Evolutionary conservation across 805 yeast species (phyloP).

Genomic region (Trichomonascus vanleenenianus): DNA sequence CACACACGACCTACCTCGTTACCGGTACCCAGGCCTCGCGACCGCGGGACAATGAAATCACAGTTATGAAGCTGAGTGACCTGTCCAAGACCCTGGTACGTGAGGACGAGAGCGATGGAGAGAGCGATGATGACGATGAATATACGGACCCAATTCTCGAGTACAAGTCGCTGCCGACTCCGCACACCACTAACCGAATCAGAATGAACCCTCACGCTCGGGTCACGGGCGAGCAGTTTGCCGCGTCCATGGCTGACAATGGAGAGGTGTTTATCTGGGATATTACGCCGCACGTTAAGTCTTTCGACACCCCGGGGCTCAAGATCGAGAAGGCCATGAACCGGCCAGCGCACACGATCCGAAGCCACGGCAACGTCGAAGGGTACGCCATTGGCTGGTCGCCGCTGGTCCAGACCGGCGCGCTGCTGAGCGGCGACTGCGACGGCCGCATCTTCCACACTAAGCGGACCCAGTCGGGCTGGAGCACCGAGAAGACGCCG

Average conservation of each 20-base stretch:
- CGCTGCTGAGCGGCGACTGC: constrained; percentile 81
- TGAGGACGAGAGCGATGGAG: constrained; percentile 69
- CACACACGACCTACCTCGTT: constrained; percentile 76
- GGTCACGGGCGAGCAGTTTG: constrained; percentile 67
- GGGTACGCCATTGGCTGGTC: constrained; percentile 98
- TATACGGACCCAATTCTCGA: constrained; percentile 83
- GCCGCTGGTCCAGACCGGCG: constrained; percentile 71
- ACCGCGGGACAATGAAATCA: constrained; percentile 80
- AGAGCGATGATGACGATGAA: constrained; percentile 64
- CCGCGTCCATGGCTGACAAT: constrained; percentile 82
- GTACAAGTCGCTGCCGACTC: constrained; percentile 68
- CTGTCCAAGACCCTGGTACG: constrained; percentile 80
- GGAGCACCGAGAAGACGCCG: constrained; percentile 83
- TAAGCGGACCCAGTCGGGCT: constrained; percentile 59
- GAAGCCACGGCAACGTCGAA: constrained; percentile 87
- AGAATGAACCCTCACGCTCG: constrained; percentile 74
- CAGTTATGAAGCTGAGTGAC: constrained; percentile 74
- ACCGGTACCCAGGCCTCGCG: constrained; percentile 92
- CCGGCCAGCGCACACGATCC: constrained; percentile 75
- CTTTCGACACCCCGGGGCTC: constrained; percentile 84
- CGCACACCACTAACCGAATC: constrained; percentile 80
- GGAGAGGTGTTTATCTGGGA: constrained; percentile 89
- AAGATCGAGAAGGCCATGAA: constrained; percentile 68
- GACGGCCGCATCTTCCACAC: constrained; percentile 78
- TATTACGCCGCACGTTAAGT: constrained; percentile 65